phyloP scores from a whole-genome alignment of 2,329 filamentous ascomycete genomes.

The Pezicula carpinea region DNA sequence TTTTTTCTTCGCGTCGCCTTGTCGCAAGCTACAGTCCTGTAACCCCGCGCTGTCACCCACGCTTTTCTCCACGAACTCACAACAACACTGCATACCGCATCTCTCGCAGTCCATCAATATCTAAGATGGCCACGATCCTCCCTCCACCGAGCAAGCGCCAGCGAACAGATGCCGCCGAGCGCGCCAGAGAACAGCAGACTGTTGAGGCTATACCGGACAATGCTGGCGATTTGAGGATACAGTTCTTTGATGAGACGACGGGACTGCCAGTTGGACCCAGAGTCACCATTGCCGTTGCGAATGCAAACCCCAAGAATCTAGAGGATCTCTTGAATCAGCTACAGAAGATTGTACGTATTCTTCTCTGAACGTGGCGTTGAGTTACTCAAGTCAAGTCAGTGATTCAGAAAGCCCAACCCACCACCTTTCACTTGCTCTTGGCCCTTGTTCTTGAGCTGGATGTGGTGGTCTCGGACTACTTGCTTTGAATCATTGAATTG shows the following conservation, averaged over 20 bases:
- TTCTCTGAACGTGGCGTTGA: neutral
- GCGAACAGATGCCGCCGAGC: constrained; percentile 68
- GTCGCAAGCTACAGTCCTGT: no score
- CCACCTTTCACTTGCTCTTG: neutral
- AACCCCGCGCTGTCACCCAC: no score
- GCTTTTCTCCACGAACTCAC: no score
- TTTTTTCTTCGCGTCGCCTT: no score
- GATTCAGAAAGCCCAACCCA: neutral
- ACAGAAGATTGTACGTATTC: constrained; percentile 59
- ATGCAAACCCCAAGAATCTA: constrained; percentile 85
- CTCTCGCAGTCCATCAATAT: no score
- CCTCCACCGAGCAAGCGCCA: constrained; percentile 89
- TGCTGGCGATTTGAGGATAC: constrained; percentile 74
- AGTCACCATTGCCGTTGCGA: constrained; percentile 71
- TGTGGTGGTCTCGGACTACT: constrained; percentile 17
- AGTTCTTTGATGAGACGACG: constrained; percentile 82
- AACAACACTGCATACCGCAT: no score
- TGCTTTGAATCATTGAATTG: no score
- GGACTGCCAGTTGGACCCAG: constrained; percentile 59
- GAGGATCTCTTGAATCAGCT: constrained; percentile 83
- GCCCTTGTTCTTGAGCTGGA: neutral
- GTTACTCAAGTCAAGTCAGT: neutral
- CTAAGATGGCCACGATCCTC: constrained; percentile 70
- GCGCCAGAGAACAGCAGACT: constrained; percentile 70
- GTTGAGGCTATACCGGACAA: constrained; percentile 63